Evolutionary conservation across 2,329 filamentous ascomycete species (phyloP).

Genomic region (Dactylellina leptospora): DNA sequence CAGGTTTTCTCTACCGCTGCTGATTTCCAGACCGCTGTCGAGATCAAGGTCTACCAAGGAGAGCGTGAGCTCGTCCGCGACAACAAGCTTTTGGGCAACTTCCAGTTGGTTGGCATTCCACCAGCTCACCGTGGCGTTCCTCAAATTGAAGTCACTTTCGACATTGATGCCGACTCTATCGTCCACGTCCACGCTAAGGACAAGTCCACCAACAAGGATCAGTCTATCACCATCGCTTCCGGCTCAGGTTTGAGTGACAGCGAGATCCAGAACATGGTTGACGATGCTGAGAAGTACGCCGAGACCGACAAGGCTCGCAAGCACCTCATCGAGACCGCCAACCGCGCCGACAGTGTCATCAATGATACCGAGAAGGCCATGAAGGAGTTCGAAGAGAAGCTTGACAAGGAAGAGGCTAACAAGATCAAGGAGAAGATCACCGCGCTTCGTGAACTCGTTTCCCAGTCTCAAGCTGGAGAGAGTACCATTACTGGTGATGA

Average conservation of each 20-base stretch:
- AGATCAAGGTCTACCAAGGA: slow-evolving; percentile 99
- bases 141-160: slow-evolving; percentile 97
- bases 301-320: slow-evolving; percentile 97
- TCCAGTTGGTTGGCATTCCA: slow-evolving; percentile 97
- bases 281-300: slow-evolving; percentile 96
- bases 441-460: slow-evolving; percentile 84
- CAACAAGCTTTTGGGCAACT: slow-evolving; percentile 99
- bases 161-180: slow-evolving; percentile 97
- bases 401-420: slow-evolving; percentile 95
- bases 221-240: slow-evolving; percentile 98
- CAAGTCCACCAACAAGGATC: slow-evolving; percentile 99
- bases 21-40: slow-evolving; percentile 97
- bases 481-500: slow-evolving; percentile 83
- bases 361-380: slow-evolving; percentile 99
- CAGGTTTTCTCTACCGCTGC: slow-evolving; percentile 97
- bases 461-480: slow-evolving; percentile 94
- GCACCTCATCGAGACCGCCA: slow-evolving; percentile 91
- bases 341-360: slow-evolving; percentile 93
- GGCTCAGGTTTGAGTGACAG: slow-evolving; percentile 93
- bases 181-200: slow-evolving; percentile 98
- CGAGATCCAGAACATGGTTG: slow-evolving; percentile 97
- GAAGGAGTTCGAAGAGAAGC: slow-evolving; percentile 93
- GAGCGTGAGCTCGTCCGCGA: slow-evolving; percentile 98
- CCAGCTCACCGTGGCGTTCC: slow-evolving; percentile 95
- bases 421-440: slow-evolving; percentile 93